Conservation (phyloP, 371 early-diverging fungal genomes). For the Blastocladiella emersonii region DNA sequence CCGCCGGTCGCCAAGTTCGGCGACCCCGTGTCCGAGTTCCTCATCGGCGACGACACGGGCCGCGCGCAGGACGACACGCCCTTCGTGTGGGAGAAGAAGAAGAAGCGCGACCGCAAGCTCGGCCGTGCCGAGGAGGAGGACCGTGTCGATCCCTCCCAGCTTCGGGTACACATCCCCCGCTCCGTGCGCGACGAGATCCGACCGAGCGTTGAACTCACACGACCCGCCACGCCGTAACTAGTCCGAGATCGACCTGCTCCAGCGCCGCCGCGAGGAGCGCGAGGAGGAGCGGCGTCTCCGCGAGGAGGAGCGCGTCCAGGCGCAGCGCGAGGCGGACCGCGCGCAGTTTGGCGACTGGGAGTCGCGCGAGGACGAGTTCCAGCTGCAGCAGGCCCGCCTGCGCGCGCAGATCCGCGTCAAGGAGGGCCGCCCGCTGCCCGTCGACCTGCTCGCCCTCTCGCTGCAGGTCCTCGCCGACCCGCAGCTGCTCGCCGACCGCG, state of each 20-base stretch:
- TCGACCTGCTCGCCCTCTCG: conserved; percentile 85
- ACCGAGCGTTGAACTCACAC: too few species aligned
- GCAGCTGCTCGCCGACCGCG: conserved; percentile 19
- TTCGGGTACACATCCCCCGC: not conserved
- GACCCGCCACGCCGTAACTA: not conserved
- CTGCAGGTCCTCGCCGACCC: conserved; percentile 56
- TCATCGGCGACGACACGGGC: too few species aligned
- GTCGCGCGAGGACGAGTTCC: conserved; percentile 78
- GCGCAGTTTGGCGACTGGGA: conserved; percentile 91
- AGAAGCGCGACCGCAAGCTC: conserved; percentile 55
- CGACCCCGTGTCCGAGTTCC: too few species aligned
- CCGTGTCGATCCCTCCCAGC: not conserved
- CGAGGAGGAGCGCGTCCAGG: conserved; percentile 59
- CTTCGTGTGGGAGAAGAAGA: conserved; percentile 80
- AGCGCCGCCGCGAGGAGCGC: not conserved
- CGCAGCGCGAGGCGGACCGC: conserved; percentile 66
- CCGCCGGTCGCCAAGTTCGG: too few species aligned
- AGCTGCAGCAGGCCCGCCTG: conserved; percentile 71
- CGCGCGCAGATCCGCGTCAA: conserved; percentile 82
- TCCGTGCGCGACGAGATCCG: not conserved
- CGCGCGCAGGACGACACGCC: too few species aligned
- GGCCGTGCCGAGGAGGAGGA: conserved; percentile 1
- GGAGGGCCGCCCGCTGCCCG: conserved; percentile 73
- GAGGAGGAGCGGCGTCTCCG: conserved; percentile 28
- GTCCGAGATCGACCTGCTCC: not conserved